Evolutionary conservation across 2,329 filamentous ascomycete species (phyloP), one percentile per base, ranked within the genome.

Genomic region (Pseudogymnoascus pannorum): DNA sequence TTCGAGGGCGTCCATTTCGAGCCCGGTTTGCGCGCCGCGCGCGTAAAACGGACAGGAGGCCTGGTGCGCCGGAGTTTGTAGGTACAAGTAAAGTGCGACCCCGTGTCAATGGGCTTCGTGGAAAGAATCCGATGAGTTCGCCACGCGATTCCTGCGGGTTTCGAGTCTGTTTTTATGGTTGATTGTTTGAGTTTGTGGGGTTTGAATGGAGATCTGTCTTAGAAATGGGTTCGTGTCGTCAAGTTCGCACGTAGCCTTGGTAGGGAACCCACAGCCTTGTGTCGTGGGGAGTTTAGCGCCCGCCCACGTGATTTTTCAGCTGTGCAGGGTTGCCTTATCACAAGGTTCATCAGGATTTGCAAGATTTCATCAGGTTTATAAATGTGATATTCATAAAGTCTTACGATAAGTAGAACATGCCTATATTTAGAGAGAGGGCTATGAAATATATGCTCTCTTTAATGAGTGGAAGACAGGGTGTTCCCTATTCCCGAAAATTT

Each of bases 381-480:
- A 24, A 29, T 51, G 14, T 51, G 42, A 51, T 16, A 29, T 26
- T 51, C 42, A 51, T 26, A 40, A 42, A 29, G 42, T 51, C 22
- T 29, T 51, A 26, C 7, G 22, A 11, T 51, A 16, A 29, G 22
- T 51, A 26, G 22, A 29, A 51, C 42, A 29, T 51, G 42, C 42
- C 42, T 51, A 29, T 51, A 51, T 51, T 51, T 51, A 51, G 42
- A 51, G 42, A 51, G 42, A 51, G 42, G 42, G 42, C 42, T 51
- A 51, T 51, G 29, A 51, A 51, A 20, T 29, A 51, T 51, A 14
- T 51, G 20, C 42, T 51, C 42, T 51, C 42, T 51, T 51, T 51
- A 51, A 29, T 51, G 42, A 51, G 42, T 51, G 42, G 42, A 48
- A 48, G 42, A 51, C 29, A 22, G 42, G 42, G 12, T 42, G 16